Base-by-base conservation (phyloP, 2,329 filamentous ascomycete species). In the Sclerotinia borealis region DNA sequence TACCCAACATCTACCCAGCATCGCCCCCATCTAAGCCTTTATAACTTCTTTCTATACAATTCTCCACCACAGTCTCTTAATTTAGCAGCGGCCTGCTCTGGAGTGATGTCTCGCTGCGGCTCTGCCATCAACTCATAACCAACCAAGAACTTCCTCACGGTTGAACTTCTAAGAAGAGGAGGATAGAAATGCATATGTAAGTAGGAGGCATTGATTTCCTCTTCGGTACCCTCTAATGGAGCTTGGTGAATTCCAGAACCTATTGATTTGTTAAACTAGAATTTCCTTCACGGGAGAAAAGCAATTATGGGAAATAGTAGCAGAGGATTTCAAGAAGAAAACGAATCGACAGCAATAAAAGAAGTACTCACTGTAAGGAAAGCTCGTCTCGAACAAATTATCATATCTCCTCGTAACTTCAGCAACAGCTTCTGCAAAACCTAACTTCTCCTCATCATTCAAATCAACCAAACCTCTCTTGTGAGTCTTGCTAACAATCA, bases 141-240 rank as follows among this genome's bases (percentile, higher is more conserved):
- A 39, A 99, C 95, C 59, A 98, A 77, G 78, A 98, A 99, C 79
- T 99, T 99, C 70, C 91, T 87, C 52, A 99, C 93, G 0, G 92
- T 96, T 2, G 95, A 93, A 52, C 92, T 96, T 63, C 95, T 87
- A 68, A 99, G 81, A 52, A 99, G 81, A 15, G 95, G 95, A 48
- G 95, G 95, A 76, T 97, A 98, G 77, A 99, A 99, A 79, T 99
- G 95, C 80, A 99, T 88, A 76, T 99, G 95, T 74, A 99, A 87
- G 77, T 96, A 93, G 69, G 91, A 92, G 66, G 87, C 87, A 71
- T 96, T 90, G 61, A 93, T 84, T 76, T 98, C 93, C 66, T 96
- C 91, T 1, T 85, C 82, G 0, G 85, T 89, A 27, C 91, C 92
- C 31, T 89, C 85, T 8, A 99, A 82, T 3, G 95, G 95, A 22